phyloP scores from a whole-genome alignment of 805 yeast species.

The Clavispora carvajalis region DNA sequence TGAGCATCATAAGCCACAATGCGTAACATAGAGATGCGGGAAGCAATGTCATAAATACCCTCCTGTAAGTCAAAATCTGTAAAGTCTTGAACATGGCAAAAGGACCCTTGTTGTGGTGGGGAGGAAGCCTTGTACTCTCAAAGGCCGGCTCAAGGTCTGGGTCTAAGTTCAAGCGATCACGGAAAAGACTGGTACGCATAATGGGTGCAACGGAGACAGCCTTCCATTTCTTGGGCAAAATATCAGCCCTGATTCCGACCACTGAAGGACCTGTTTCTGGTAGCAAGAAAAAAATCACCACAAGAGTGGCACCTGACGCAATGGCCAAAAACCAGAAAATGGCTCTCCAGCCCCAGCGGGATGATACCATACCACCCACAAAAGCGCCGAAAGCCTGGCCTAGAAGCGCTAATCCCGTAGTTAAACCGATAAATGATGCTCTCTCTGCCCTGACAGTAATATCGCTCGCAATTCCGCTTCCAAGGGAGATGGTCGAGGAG shows the following conservation, averaged over 20 bases:
- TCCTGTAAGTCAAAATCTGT: neutral
- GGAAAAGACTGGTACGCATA: neutral
- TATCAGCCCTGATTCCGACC: conserved; percentile 1
- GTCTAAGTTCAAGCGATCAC: neutral
- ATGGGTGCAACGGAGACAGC: conserved; percentile 4
- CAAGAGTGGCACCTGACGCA: conserved; percentile 1
- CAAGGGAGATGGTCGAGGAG: conserved; percentile 1
- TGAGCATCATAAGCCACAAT: conserved; percentile 4
- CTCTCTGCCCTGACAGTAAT: conserved; percentile 3
- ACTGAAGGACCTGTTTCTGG: conserved; percentile 2
- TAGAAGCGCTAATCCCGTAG: conserved; percentile 2
- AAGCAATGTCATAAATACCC: conserved; percentile 1
- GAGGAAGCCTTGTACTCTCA: neutral
- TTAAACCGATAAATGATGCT: conserved; percentile 2
- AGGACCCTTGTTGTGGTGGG: neutral
- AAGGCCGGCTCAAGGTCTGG: neutral
- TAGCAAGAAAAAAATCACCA: neutral
- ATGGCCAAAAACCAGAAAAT: conserved; percentile 6
- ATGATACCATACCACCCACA: conserved; percentile 2
- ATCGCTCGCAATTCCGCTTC: conserved; percentile 4
- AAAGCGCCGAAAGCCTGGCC: conserved; percentile 6
- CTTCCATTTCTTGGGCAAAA: neutral
- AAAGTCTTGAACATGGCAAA: neutral
- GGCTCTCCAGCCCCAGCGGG: conserved; percentile 5
- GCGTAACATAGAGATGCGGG: conserved; percentile 3